Evolutionary conservation across 129 eudicot species (phyloP), one percentile per base, ranked within the genome.

Genomic region (Centella asiatica): DNA sequence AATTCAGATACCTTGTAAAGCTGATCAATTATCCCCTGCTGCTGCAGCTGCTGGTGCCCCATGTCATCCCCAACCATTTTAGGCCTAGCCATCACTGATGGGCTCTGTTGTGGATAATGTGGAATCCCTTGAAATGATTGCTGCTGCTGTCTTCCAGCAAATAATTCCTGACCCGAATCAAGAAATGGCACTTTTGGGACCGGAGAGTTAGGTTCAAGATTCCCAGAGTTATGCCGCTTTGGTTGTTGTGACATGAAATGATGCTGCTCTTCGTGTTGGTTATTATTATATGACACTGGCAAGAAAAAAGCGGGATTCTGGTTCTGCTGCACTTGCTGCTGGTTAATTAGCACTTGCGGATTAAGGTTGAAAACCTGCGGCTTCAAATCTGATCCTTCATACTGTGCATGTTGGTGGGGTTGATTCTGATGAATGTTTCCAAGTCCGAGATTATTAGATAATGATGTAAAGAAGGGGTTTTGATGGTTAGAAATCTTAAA

Each of bases 1-100:
- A 78, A 72, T 65, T 92, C 95, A 31, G 96, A 83, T 19, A 86
- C 95, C 82, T 92, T 84, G 71, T 56, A 81, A 39, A 92, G 80
- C 88, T 84, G 86, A 72, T 92, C 96, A 24, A 79, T 75, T 54
- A 87, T 74, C 46, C 68, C 78, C 69, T 84, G 95, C 8, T 86
- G 95, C 14, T 84, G 83, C 13, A 62, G 79, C 52, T 87, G 83
- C 4, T 71, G 86, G 4, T 68, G 73, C 31, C 62, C 78, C 56
- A 64, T 22, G 63, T 78, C 82, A 22, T 69, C 80, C 53, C 37
- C 67, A 7, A 20, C 75, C 37, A 66, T 36, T 69, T 81, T 81
- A 18, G 66, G 81, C 74, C 80, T 82, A 42, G 65, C 57, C 25
- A 65, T 61, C 70, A 59, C 34, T 19, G 83, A 55, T 19, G 80